Base-by-base conservation (phyloP, 2,329 filamentous ascomycete genomes). In the Epichloe gansuensis region DNA sequence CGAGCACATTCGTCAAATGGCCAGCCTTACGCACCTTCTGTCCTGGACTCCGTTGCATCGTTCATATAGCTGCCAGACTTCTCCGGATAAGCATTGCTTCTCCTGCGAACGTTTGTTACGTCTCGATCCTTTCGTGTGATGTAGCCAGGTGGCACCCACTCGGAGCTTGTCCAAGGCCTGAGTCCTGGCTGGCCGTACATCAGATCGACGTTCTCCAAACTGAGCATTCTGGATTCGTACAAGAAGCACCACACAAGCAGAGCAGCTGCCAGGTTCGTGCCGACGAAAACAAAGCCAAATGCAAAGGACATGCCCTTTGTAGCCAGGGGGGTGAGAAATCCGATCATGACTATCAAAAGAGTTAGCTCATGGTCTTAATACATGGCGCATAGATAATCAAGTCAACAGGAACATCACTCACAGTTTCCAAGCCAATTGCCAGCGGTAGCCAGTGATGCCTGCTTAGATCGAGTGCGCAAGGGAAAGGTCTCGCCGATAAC, bases 151-250 rank as follows among this genome's bases (percentile, higher is more conserved):
- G 71, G 71, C 38, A 68, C 65, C 76, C 76, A 85, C 55, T 73
- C 69, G 54, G 68, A 64, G 59, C 77, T 81, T 62, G 74, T 75
- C 76, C 80, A 82, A 3, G 82, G 75, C 64, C 76, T 78, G n/a
- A 85, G 72, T 42, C 71, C 56, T 3, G 58, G 66, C 21, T 81
- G 68, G 47, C 82, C 74, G 63, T 87, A 87, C 80, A 85, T 84
- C 50, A 78, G 75, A 64, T 87, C 83, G 53, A 87, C 79, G 58
- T 85, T 80, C 67, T 87, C 84, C n/a, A 87, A 73, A 12, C 78
- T 80, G 9, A 84, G 74, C 41, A 74, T 77, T 55, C 78, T 75
- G 15, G 76, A 80, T 63, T 87, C 83, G 64, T 78, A 82, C 51
- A 87, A 74, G 66, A 84, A 85, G 70, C 87, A 83, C 71, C 79